Evolutionary conservation across 345 rosid species (phyloP).

Genomic region (Hibiscus tridactylites): DNA sequence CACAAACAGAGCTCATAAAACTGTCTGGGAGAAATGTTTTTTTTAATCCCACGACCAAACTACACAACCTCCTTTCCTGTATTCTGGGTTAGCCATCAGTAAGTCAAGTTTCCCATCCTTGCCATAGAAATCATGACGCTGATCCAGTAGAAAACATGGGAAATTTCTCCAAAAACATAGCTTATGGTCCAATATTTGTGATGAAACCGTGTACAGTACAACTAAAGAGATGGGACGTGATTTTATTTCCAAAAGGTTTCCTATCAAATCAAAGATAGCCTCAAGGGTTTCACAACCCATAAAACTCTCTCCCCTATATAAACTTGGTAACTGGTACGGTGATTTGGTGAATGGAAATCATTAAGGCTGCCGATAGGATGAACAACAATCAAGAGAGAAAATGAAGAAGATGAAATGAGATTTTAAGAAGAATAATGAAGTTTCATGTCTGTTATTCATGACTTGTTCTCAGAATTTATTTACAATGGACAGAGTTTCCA

Average conservation of each 20-base stretch:
- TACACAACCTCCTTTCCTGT: background rate
- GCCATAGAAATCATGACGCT: background rate
- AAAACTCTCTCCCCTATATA: background rate
- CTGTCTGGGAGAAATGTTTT: background rate
- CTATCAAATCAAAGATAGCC: background rate
- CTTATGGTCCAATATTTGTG: background rate
- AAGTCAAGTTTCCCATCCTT: background rate
- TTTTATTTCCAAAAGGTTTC: background rate
- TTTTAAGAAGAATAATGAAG: no score
- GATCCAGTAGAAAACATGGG: background rate
- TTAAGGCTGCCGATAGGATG: no score
- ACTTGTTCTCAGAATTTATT: no score
- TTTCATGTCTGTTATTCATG: no score
- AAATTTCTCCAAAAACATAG: background rate
- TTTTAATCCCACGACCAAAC: background rate
- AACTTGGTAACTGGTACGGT: background rate
- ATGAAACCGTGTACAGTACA: background rate
- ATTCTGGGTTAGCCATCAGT: background rate
- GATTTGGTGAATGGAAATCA: no score
- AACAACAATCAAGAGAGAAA: no score
- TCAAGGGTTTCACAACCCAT: background rate
- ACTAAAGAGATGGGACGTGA: background rate
- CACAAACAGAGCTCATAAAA: background rate
- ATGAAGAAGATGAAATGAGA: no score
- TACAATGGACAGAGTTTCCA: no score